A percentile compares a stretch with the other conserved stretches of the same genome.
Evolutionary conservation across 805 yeast genomes (phyloP).

Genomic region (Lipomyces japonicus): DNA sequence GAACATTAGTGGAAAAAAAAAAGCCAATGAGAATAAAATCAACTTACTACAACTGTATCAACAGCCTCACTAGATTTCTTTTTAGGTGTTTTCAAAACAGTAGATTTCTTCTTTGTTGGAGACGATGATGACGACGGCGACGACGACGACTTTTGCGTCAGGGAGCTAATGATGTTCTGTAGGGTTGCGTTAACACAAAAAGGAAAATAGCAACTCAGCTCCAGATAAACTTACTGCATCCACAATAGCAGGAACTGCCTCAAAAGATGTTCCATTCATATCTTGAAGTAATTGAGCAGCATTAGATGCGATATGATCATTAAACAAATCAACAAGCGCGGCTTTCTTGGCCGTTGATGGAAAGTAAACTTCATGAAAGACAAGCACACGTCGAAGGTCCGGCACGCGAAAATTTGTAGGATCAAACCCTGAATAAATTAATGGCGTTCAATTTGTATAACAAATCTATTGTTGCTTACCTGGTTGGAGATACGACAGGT

Average conservation of each 20-base stretch:
- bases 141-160: background rate
- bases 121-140: background rate
- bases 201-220: background rate
- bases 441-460: background rate
- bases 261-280: slow-evolving; percentile 32
- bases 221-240: slow-evolving; percentile 35
- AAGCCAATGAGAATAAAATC: too few species aligned
- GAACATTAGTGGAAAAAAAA: too few species aligned
- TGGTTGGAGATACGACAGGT: slow-evolving; percentile 10
- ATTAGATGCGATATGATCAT: slow-evolving; percentile 50
- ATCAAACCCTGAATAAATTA: slow-evolving; percentile 52
- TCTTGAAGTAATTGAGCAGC: slow-evolving; percentile 43
- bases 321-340: slow-evolving; percentile 50
- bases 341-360: slow-evolving; percentile 65
- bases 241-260: slow-evolving; percentile 41
- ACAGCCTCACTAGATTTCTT: background rate
- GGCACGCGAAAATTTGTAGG: slow-evolving; percentile 63
- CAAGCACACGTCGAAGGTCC: slow-evolving; percentile 62
- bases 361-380: slow-evolving; percentile 57
- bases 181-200: background rate
- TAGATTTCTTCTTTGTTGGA: background rate
- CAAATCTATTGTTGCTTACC: background rate
- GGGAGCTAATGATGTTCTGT: background rate
- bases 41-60: too few species aligned
- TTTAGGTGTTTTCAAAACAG: background rate